Base-by-base conservation (phyloP, 106 monocot species). In the Dendrobium huoshanense region DNA sequence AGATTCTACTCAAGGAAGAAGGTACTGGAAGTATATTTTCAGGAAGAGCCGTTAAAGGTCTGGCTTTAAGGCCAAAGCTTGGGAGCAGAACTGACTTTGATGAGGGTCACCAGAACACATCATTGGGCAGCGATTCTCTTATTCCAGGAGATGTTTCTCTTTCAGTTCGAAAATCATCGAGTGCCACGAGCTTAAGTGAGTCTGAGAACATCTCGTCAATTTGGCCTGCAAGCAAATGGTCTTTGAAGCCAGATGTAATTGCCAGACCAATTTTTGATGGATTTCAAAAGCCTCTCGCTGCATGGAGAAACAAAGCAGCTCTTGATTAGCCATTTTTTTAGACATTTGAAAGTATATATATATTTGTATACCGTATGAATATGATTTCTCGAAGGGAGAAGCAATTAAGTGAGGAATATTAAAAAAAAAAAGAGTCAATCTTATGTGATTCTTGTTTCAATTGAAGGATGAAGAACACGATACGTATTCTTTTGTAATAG, bases 301-400 rank as follows among this genome's bases (percentile, higher is more conserved):
- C 61, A 9, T 55, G 87, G 75, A 91, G 86, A 75, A 88, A 78
- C 87, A 95, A 94, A 83, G 59, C 90, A 43, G 96, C 97, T 81
- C 27, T 92, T 41, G 89, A 93, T 81, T 95, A 85, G 78, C 48
- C 24, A 73, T 45, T 43, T 43, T 42, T 73, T 70, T 61, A 9
- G 61, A 4, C 7, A n/a, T 61, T 61, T 61, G 10, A 56, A 61
- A 61, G n/a, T 9, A 22, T 61, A 51, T 15, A 51, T 51, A 51
- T 13, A 51, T 51, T 51, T 51, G 10, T 51, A 51, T 51, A 51
- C 51, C 51, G 51, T 15, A 51, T 51, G 2, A 51, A 51, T 51
- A 51, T 51, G 51, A 51, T 13, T 51, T 51, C 51, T 51, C 51
- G 3, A 51, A 51, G 51, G 13, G 51, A 51, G 51, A 51, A 51